Base-by-base conservation (phyloP, 2,329 filamentous ascomycete species). In the Talaromyces sp. region DNA sequence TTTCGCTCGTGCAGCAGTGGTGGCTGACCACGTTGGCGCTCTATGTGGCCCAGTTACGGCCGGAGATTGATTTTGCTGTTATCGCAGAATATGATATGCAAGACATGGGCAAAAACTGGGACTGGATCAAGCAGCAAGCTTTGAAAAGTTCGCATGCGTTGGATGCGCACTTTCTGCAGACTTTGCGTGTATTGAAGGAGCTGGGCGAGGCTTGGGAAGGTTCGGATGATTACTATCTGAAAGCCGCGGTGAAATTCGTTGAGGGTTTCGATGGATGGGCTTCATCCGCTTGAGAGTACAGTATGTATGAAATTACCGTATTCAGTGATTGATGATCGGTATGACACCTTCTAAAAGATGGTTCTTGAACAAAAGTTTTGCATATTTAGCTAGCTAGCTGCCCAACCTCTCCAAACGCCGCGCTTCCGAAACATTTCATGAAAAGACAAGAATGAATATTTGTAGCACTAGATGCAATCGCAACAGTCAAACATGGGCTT, bases 151-250 rank as follows among this genome's bases (percentile, higher is more conserved):
- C 83, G 58, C 86, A 87, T 77, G 81, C 85, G 9, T 86, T 83
- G 1, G 92, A 98, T 77, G 84, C 90, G 18, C 90, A 96, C 76
- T 97, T 87, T 71, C 87, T 98, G 35, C 96, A 97, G 88, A 89
- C 84, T 16, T 79, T 93, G 59, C 84, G 91, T 48, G 86, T 90
- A 1, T 64, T 72, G 48, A 70, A 65, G 40, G 71, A 72, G 42
- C 62, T 69, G 18, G 72, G 74, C 7, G 66, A 67, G 18, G 78
- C 78, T 0, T 82, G 80, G 80, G 73, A 74, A 1, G 79, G 80
- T 64, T 68, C 74, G 3, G 77, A 82, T 5, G 65, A 70, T 16
- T 80, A 77, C 60, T 83, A 77, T 70, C 67, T 82, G 64, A 82
- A 80, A 67, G 80, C 81, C 2, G 82, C 81, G 5, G 75, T 81